Base-by-base conservation (phyloP, 192 early-diverging fungal genomes). In the Rhizophagus sp. region DNA sequence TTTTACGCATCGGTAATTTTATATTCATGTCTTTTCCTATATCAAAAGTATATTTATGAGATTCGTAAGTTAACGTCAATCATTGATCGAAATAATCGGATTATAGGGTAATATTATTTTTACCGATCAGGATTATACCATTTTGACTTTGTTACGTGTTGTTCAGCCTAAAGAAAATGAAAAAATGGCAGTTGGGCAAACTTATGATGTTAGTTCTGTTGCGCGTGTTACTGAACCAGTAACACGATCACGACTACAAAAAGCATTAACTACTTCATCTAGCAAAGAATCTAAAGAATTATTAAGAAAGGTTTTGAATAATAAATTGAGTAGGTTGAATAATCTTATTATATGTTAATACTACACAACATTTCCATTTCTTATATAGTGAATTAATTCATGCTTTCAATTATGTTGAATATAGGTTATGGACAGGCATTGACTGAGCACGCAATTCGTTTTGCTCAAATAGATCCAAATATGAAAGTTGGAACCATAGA, bases 51-150 rank as follows among this genome's bases (percentile, higher is more conserved):
- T 39, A 61, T 70, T 82, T n/a, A 17, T 36, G 19, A 49, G 4
- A 19, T 57, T 22, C 12, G 11, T 12, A 12, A 47, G 11, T 12
- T 47, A 47, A 44, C 4, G 11, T 1, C 11, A 47, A 47, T 47
- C 3, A 22, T 57, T 22, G 4, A 57, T 57, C 22, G 52, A 57
- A 22, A 57, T n/a, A 57, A 22, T 57, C 2, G 15, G 15, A 52
- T 61, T 64, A 61, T 80, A 93, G 93, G 98, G 98, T 2, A 99
- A 99, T 88, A 90, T 99, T 65, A 97, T 99, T 71, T 85, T 99
- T 79, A 97, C 97, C 9, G 94, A 97, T 88, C 87, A 92, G 50
- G 90, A 95, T 69, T 97, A 94, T 81, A 86, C 83, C 22, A 99
- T 97, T 47, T 76, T 99, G 72, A 85, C 95, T 1, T 84, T 98